These are phyloP conservation scores for Castanea mollissima DNA, from an alignment of 306 rosid genomes.

Conservation along the genomic window DNA sequence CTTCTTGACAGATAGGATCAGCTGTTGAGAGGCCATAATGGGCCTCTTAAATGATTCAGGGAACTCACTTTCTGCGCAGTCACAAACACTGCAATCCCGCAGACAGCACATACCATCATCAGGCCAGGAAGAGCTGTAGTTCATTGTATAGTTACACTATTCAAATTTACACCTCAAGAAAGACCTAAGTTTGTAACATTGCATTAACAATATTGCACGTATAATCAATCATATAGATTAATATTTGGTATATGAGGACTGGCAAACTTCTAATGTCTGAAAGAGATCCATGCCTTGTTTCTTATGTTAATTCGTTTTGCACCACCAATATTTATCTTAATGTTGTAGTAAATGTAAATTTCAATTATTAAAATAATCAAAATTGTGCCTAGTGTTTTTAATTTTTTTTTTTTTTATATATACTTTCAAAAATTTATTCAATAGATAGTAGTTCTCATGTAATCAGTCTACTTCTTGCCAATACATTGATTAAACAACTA, in stretches of 20 bases:
- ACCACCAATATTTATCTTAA: background rate
- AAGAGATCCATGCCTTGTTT: background rate
- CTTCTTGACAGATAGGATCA: constrained; percentile 89
- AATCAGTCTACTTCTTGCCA: constrained; percentile 8
- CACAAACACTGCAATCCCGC: constrained; percentile 97
- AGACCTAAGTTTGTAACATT: too few species aligned
- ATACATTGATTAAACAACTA: background rate
- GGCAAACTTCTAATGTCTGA: background rate
- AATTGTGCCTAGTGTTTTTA: background rate
- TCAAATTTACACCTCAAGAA: background rate
- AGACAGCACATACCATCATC: constrained; percentile 97
- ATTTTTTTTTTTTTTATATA: too few species aligned
- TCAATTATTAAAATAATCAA: background rate
- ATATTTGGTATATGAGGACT: background rate
- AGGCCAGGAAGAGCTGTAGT: constrained; percentile 72
- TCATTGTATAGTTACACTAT: background rate
- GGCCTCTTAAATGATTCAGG: constrained; percentile 84
- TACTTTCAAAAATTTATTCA: background rate
- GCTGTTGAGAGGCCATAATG: constrained; percentile 50
- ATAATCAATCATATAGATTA: background rate
- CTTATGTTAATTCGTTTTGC: background rate
- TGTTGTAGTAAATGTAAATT: background rate
- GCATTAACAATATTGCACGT: background rate
- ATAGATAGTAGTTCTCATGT: background rate
- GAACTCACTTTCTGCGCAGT: constrained; percentile 86